Evolutionary conservation across 371 early-diverging fungal genomes (phyloP).

Genomic region (Capniomyces stellatus): DNA sequence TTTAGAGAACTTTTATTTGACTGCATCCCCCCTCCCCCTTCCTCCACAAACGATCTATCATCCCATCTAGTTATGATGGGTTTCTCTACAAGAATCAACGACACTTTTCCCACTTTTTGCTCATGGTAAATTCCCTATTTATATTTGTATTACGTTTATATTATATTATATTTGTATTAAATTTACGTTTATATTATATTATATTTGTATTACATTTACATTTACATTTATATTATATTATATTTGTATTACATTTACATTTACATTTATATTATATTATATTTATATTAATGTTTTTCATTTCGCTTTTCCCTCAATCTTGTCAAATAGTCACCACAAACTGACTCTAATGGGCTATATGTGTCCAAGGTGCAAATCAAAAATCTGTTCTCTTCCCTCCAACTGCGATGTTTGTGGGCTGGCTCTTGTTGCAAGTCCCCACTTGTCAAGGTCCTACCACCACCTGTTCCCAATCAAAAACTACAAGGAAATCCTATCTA

Average conservation of each 20-base stretch:
- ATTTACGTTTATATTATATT: neutral
- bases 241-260: neutral
- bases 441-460: slow-evolving; percentile 87
- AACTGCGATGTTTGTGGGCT: slow-evolving; percentile 88
- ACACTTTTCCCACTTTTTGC: slow-evolving; percentile 47
- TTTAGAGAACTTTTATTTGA: slow-evolving; percentile 60
- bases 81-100: slow-evolving; percentile 50
- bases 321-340: slow-evolving; percentile 65
- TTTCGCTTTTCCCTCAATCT: no score
- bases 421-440: slow-evolving; percentile 77
- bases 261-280: no score
- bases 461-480: slow-evolving; percentile 65
- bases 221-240: no score
- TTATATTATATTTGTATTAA: neutral
- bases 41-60: slow-evolving; percentile 31
- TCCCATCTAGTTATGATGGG: slow-evolving; percentile 76
- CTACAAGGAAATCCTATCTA: slow-evolving; percentile 1
- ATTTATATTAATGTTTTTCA: no score
- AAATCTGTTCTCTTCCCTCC: slow-evolving; percentile 75
- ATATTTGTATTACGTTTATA: neutral
- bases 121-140: slow-evolving; percentile 41
- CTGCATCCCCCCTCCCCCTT: slow-evolving; percentile 62
- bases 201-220: no score
- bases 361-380: slow-evolving; percentile 73
- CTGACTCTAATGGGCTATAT: slow-evolving; percentile 58